Evolutionary conservation across 129 eudicot species (phyloP).

Genomic region (Pulicaria dysenterica): DNA sequence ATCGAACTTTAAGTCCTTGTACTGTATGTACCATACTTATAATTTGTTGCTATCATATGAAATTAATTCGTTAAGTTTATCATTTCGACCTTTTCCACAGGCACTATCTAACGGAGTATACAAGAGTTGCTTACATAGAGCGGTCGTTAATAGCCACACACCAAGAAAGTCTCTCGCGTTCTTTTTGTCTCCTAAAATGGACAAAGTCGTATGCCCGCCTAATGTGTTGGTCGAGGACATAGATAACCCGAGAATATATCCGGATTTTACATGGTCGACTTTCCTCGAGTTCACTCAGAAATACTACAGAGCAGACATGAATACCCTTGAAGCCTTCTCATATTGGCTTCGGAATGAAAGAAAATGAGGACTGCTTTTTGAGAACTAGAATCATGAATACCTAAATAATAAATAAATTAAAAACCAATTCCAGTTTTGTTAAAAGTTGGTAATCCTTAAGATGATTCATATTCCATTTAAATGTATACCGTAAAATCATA

Average conservation of each 20-base stretch:
- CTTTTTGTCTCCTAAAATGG: slow-evolving; percentile 74
- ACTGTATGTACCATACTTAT: too few species aligned
- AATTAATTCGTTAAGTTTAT: slow-evolving; percentile 4
- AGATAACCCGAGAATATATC: slow-evolving; percentile 52
- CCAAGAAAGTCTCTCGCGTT: slow-evolving; percentile 82
- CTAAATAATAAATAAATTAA: not conserved
- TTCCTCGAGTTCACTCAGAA: slow-evolving; percentile 80
- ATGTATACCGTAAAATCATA: slow-evolving; percentile 2
- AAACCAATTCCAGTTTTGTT: slow-evolving; percentile 22
- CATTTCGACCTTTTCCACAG: slow-evolving; percentile 41
- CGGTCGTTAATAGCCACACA: slow-evolving; percentile 63
- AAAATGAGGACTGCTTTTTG: not conserved
- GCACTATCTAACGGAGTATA: slow-evolving; percentile 86
- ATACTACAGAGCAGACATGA: slow-evolving; percentile 76
- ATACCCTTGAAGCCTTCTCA: slow-evolving; percentile 77
- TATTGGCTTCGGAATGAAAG: slow-evolving; percentile 56
- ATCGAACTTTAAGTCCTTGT: too few species aligned
- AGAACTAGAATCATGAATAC: not conserved
- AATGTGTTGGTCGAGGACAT: slow-evolving; percentile 42
- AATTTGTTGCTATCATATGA: too few species aligned
- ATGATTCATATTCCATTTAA: too few species aligned
- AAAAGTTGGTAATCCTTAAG: not conserved
- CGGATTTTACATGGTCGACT: slow-evolving; percentile 87
- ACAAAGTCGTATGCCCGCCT: slow-evolving; percentile 71
- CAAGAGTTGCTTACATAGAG: slow-evolving; percentile 93